phyloP scores from a whole-genome alignment of 768 basidiomycete genomes.

The Leccinum sublutescens region DNA sequence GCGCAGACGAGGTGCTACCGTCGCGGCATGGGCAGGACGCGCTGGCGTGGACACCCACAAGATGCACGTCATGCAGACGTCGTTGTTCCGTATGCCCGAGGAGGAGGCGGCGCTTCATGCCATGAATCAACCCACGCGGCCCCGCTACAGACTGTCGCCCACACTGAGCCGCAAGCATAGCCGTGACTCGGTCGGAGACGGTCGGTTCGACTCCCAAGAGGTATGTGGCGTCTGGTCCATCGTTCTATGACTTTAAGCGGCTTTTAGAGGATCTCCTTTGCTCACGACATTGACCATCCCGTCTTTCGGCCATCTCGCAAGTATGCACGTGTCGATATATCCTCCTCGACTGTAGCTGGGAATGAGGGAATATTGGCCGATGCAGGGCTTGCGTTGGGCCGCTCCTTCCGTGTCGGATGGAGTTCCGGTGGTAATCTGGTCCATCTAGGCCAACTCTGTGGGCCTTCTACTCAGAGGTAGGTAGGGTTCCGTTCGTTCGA shows the following conservation, averaged over 20 bases:
- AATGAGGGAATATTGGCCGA: slow-evolving; percentile 70
- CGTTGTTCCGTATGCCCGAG: slow-evolving; percentile 76
- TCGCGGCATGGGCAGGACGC: slow-evolving; percentile 71
- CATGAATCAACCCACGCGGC: slow-evolving; percentile 41
- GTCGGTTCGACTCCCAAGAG: slow-evolving; percentile 61
- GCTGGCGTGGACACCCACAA: slow-evolving; percentile 81
- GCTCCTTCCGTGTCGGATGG: slow-evolving; percentile 90
- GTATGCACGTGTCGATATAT: slow-evolving; percentile 70
- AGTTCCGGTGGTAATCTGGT: slow-evolving; percentile 76
- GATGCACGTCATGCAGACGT: slow-evolving; percentile 92
- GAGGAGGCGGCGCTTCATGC: slow-evolving; percentile 65
- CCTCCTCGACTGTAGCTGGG: slow-evolving; percentile 62
- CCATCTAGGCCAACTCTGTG: slow-evolving; percentile 73
- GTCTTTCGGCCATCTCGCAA: slow-evolving; percentile 75
- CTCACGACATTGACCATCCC: slow-evolving; percentile 63
- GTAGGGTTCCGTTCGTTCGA: slow-evolving; percentile 28
- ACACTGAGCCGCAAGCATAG: slow-evolving; percentile 65
- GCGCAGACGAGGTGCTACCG: slow-evolving; percentile 39
- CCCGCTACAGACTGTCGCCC: slow-evolving; percentile 37
- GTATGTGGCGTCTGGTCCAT: slow-evolving; percentile 33
- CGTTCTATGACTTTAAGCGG: background rate
- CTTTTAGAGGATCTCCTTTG: slow-evolving; percentile 74
- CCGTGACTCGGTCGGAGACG: slow-evolving; percentile 76
- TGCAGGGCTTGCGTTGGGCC: slow-evolving; percentile 80
- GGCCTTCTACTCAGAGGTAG: slow-evolving; percentile 52